These are phyloP conservation scores for Rosa rugosa DNA, from an alignment of 306 rosid genomes.

Conservation along the genomic window DNA sequence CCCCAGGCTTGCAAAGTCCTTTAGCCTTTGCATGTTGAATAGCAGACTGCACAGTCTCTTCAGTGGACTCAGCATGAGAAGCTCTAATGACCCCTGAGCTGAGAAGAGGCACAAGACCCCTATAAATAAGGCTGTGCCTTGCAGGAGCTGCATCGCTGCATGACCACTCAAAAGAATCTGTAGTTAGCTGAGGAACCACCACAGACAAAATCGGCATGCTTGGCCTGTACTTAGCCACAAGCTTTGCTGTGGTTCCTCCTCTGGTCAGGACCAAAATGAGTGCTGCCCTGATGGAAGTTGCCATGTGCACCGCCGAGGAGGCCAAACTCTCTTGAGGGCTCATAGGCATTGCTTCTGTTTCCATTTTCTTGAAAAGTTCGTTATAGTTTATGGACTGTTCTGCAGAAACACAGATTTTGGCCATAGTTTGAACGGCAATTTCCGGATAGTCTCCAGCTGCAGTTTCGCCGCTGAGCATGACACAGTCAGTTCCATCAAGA, in stretches of 20 bases:
- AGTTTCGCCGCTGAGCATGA: conserved; percentile 48
- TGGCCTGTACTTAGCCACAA: conserved; percentile 58
- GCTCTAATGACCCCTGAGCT: not conserved
- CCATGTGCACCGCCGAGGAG: conserved; percentile 30
- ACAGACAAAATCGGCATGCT: conserved; percentile 54
- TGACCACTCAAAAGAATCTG: conserved; percentile 46
- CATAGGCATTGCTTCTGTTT: conserved; percentile 22
- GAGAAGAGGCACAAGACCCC: conserved; percentile 13
- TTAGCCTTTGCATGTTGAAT: conserved; percentile 12
- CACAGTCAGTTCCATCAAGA: conserved; percentile 46
- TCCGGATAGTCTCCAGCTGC: conserved; percentile 43
- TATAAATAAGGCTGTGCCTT: conserved; percentile 6
- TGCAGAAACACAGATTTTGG: conserved; percentile 34
- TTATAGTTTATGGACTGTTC: conserved; percentile 7
- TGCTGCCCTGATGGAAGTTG: conserved; percentile 25
- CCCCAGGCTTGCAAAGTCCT: conserved; percentile 8
- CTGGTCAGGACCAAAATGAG: conserved; percentile 37
- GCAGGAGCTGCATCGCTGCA: conserved; percentile 14
- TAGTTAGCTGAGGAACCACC: conserved; percentile 43
- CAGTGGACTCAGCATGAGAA: conserved; percentile 18
- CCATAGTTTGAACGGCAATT: conserved; percentile 37
- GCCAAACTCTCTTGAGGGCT: conserved; percentile 41
- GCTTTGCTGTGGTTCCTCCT: conserved; percentile 38
- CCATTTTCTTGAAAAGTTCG: conserved; percentile 10
- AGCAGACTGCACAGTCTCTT: conserved; percentile 6